Conservation (phyloP, 805 yeast genomes). For the Sugiyamaella marilandica region DNA sequence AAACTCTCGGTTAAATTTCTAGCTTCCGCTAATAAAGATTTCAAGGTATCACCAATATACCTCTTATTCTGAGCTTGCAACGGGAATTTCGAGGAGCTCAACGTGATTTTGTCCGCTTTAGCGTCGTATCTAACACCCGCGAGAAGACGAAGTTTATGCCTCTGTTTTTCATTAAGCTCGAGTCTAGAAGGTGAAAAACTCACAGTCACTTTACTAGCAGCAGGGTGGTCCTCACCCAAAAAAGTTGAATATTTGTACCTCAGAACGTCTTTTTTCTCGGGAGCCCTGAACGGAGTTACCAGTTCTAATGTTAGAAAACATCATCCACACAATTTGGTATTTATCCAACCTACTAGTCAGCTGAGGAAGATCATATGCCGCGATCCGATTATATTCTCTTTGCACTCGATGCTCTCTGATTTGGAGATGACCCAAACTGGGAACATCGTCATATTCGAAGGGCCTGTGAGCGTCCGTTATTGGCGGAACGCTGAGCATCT, state of each 20-base stretch:
- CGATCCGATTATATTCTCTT: conserved; percentile 71
- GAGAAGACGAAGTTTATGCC: conserved; percentile 72
- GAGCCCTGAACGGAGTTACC: conserved; percentile 61
- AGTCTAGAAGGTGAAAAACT: conserved; percentile 42
- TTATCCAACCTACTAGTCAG: conserved; percentile 49
- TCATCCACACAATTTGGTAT: neutral
- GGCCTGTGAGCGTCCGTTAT: conserved; percentile 19
- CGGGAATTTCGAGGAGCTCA: conserved; percentile 59
- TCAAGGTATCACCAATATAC: conserved; percentile 59
- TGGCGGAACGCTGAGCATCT: conserved; percentile 24
- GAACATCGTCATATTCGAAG: conserved; percentile 59
- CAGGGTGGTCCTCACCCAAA: conserved; percentile 67
- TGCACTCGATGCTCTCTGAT: conserved; percentile 67
- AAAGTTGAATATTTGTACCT: conserved; percentile 68
- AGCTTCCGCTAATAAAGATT: conserved; percentile 57
- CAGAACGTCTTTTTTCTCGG: conserved; percentile 34
- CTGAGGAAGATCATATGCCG: conserved; percentile 89
- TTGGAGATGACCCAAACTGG: conserved; percentile 65
- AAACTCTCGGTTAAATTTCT: conserved; percentile 60
- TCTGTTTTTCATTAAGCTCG: conserved; percentile 45
- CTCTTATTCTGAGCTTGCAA: conserved; percentile 86
- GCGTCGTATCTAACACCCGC: conserved; percentile 75
- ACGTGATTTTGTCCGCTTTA: conserved; percentile 52
- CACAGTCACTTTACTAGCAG: conserved; percentile 64
- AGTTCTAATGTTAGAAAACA: conserved; percentile 8